Percentiles rank a stretch among this genome's conserved stretches.
phyloP scores from a whole-genome alignment of 106 monocot species.

The Acorus calamus region DNA sequence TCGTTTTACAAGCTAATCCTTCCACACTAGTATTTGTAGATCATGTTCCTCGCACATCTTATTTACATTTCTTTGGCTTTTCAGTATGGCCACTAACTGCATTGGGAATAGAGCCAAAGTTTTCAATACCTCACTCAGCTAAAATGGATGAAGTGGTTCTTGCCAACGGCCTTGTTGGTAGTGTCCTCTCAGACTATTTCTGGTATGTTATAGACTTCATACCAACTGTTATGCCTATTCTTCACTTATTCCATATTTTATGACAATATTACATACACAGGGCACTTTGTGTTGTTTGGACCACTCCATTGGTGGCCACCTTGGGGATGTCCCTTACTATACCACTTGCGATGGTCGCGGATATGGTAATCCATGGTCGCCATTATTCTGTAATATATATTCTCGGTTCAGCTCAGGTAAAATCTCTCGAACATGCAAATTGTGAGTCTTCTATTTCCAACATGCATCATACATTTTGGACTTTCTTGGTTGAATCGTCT shows the following conservation, averaged over 20 bases:
- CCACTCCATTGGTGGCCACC: conserved; percentile 95
- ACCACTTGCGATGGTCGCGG: conserved; percentile 96
- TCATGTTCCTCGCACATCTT: not conserved
- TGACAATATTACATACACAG: conserved; percentile 18
- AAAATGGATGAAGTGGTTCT: conserved; percentile 97
- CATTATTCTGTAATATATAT: conserved; percentile 95
- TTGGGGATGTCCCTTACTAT: conserved; percentile 96
- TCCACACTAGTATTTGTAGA: not conserved
- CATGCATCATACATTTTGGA: not conserved
- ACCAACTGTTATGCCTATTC: not conserved
- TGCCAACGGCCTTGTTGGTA: conserved; percentile 89
- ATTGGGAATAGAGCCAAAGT: conserved; percentile 90
- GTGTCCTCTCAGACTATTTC: conserved; percentile 95
- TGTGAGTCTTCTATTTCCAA: not conserved
- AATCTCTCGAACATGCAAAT: not conserved
- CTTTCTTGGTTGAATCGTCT: no score
- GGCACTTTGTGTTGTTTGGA: conserved; percentile 98
- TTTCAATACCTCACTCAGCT: conserved; percentile 77
- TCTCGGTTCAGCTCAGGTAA: conserved; percentile 89
- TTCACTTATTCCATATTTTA: not conserved
- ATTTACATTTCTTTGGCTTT: conserved; percentile 18
- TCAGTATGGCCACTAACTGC: conserved; percentile 92
- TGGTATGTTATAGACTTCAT: conserved; percentile 45
- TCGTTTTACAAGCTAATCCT: no score
- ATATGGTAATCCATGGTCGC: conserved; percentile 95